phyloP scores from a whole-genome alignment of 2,329 filamentous ascomycete genomes.

The Zymoseptoria crescenta region DNA sequence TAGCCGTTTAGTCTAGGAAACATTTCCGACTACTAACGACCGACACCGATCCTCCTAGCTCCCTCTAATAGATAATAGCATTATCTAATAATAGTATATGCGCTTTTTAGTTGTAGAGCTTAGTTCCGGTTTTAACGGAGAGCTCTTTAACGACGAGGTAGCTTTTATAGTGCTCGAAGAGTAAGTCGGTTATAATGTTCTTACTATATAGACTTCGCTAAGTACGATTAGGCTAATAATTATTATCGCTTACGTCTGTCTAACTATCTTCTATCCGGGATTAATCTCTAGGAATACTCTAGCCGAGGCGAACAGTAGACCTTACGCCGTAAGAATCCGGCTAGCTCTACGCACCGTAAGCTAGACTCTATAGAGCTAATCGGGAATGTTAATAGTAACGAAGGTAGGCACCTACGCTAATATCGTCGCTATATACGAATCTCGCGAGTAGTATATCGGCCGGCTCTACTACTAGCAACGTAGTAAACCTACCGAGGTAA shows the following conservation, averaged over 20 bases:
- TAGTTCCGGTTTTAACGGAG: conserved; percentile 54
- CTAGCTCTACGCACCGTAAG: neutral
- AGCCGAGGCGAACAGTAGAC: conserved; percentile 22
- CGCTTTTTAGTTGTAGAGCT: conserved; percentile 60
- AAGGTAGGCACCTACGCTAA: neutral
- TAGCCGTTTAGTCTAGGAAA: too few relatives aligned
- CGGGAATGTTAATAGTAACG: neutral
- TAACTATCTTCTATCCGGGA: conserved; percentile 45
- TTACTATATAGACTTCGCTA: neutral
- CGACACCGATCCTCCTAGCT: too few relatives aligned
- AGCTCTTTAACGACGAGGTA: conserved; percentile 45
- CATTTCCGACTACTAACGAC: too few relatives aligned
- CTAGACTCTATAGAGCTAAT: neutral
- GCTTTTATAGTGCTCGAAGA: conserved; percentile 47
- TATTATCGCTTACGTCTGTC: conserved; percentile 35
- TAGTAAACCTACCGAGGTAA: too few relatives aligned
- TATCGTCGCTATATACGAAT: neutral
- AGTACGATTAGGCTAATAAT: conserved; percentile 39
- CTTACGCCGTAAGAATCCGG: neutral
- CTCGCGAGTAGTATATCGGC: too few relatives aligned
- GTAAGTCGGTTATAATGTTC: neutral
- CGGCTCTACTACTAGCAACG: too few relatives aligned
- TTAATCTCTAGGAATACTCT: conserved; percentile 23
- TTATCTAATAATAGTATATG: too few relatives aligned
- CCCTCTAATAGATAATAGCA: too few relatives aligned